Evolutionary conservation across 2,329 filamentous ascomycete genomes (phyloP).

Genomic region (Thelonectria rubi): DNA sequence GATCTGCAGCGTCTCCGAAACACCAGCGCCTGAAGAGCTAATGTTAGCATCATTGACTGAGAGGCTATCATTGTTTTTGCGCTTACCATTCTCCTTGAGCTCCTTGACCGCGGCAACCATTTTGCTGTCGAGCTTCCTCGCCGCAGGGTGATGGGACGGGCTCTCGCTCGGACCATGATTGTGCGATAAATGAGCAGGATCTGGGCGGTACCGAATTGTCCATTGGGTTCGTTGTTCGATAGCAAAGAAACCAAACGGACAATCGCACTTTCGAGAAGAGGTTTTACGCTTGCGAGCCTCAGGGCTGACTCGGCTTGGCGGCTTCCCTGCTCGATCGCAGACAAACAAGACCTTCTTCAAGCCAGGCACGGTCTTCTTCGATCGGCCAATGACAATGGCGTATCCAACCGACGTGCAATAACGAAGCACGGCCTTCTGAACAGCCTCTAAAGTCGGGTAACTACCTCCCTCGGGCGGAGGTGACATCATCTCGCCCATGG

Average conservation of each 20-base stretch:
- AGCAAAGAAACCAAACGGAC: conserved; percentile 75
- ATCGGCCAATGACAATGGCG: conserved; percentile 73
- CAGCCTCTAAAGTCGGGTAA: conserved; percentile 70
- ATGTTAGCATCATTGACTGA: conserved; percentile 43
- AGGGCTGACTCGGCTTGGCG: conserved; percentile 68
- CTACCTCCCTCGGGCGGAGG: conserved; percentile 71
- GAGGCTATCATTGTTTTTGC: conserved; percentile 23
- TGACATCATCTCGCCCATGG: conserved; percentile 69
- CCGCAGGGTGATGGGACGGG: conserved; percentile 71
- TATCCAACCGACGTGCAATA: conserved; percentile 75
- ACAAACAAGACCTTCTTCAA: conserved; percentile 74
- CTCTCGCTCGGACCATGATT: conserved; percentile 74
- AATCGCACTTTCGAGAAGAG: conserved; percentile 74
- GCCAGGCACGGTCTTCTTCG: conserved; percentile 73
- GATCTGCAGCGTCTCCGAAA: conserved; percentile 72
- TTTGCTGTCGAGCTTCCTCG: conserved; percentile 71
- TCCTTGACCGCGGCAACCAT: conserved; percentile 74
- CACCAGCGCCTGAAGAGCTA: conserved; percentile 64
- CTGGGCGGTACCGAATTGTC: conserved; percentile 71
- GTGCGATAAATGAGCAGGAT: conserved; percentile 65
- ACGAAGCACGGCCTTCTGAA: conserved; percentile 70
- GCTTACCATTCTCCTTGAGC: conserved; percentile 71
- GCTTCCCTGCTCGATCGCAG: conserved; percentile 71
- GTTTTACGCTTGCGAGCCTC: conserved; percentile 73
- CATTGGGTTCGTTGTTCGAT: conserved; percentile 74